Evolutionary conservation across 2,329 filamentous ascomycete species (phyloP).

Genomic region (Mollisiaceae sp.): DNA sequence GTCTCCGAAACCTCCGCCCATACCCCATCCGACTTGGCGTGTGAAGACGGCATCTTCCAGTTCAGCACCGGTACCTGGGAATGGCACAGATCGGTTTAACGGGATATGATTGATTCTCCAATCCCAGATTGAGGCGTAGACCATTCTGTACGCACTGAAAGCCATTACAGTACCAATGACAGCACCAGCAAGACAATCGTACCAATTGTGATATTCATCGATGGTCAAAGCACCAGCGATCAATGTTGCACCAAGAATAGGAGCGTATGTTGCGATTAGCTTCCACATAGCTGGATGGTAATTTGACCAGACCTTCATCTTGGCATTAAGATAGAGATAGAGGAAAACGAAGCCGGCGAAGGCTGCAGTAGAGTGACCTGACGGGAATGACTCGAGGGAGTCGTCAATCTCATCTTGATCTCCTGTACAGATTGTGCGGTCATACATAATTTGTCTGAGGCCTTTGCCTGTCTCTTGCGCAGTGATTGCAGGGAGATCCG

Average conservation of each 20-base stretch:
- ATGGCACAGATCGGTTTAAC: conserved; percentile 61
- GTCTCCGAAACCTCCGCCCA: background rate
- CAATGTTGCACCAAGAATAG: conserved; percentile 68
- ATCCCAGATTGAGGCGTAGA: conserved; percentile 71
- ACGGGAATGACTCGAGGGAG: conserved; percentile 72
- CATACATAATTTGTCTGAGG: conserved; percentile 68
- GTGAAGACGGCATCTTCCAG: conserved; percentile 63
- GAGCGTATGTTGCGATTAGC: conserved; percentile 66
- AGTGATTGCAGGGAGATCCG: conserved; percentile 52
- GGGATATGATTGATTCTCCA: conserved; percentile 71
- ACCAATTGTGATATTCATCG: conserved; percentile 78
- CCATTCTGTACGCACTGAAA: conserved; percentile 69
- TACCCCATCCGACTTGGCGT: conserved; percentile 65
- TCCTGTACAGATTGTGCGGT: conserved; percentile 72
- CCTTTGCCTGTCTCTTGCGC: conserved; percentile 53
- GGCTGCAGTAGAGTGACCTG: conserved; percentile 74
- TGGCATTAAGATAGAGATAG: conserved; percentile 77
- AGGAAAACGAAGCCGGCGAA: conserved; percentile 75
- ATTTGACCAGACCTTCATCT: conserved; percentile 76
- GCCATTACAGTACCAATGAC: conserved; percentile 69
- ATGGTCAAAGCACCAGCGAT: conserved; percentile 75
- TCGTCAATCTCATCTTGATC: conserved; percentile 69
- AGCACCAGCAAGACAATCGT: conserved; percentile 71
- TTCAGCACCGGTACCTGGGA: conserved; percentile 49
- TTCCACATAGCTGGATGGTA: conserved; percentile 79